Evolutionary conservation across 1,139 yeast genomes (phyloP), one percentile per base, ranked within the genome.

Genomic region (Geotrichum reessii): DNA sequence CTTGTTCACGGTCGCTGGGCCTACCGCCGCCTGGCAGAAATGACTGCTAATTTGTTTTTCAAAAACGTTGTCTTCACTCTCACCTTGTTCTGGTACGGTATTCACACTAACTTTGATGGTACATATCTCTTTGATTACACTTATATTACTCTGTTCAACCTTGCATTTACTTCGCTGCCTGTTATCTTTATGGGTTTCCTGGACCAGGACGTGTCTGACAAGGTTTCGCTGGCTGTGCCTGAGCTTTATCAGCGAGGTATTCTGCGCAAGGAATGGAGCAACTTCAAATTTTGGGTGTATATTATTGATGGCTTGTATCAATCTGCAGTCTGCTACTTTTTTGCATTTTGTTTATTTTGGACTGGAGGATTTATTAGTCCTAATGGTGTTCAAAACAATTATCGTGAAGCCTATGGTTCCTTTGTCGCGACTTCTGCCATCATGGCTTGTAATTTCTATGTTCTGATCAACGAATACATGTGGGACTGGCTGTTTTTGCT

Each of bases 1-100:
- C 76, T 93, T 57, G 95, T 90, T 24, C 99, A 93, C 74, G 99
- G 99, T 47, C 82, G 97, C 71, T 93, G 98, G 98, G 88, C 96
- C 0, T 93, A 93, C 72, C 86, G 85, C 70, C 80, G 99, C 66
- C 79, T 93, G 55, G 84, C 96, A 46, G 97, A 91, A 71, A 89
- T 92, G 96, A 86, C 92, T 69, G 97, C 98, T 47, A 82, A 86
- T 67, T 89, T 93, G 75, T 91, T 93, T 69, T 93, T 85, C 77
- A 92, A 93, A 74, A 93, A 93, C 71, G 90, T 89, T 62, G 87
- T 90, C 67, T 93, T 91, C 76, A 85, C 96, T 0, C 71, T 92
- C 69, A 87, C 97, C 0, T 78, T 91, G 66, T 93, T 92, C 72
- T 93, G 98, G 98, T 93, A 86, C 73, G 96, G 96, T 67, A 80